These are phyloP conservation scores for Penicillium sp. DNA, from an alignment of 2,329 filamentous ascomycete genomes.

Conservation along the genomic window DNA sequence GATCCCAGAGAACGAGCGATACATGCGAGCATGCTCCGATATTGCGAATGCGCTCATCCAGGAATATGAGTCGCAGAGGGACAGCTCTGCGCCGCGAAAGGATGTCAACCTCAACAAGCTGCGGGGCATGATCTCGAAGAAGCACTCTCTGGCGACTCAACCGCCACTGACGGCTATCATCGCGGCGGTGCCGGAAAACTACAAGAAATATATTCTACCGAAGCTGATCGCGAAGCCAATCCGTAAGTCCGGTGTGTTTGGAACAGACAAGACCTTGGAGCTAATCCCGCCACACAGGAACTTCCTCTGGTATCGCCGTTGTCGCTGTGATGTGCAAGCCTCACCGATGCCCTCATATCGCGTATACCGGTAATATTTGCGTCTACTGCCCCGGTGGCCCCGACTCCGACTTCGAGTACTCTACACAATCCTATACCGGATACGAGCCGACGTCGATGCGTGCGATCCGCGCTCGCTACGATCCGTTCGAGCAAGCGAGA, in stretches of 20 bases:
- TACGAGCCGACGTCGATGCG: conserved; percentile 99
- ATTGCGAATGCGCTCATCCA: conserved; percentile 93
- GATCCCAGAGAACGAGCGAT: conserved; percentile 90
- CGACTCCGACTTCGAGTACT: conserved; percentile 98
- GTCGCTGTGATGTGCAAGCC: conserved; percentile 99
- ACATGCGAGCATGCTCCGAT: conserved; percentile 90
- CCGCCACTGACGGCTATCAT: conserved; percentile 96
- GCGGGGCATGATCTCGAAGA: conserved; percentile 85
- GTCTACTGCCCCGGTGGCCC: conserved; percentile 98
- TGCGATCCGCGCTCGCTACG: conserved; percentile 93
- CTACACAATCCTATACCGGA: conserved; percentile 96
- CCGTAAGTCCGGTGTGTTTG: conserved; percentile 54
- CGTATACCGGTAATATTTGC: conserved; percentile 98
- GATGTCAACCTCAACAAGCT: conserved; percentile 93
- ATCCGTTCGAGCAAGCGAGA: conserved; percentile 95
- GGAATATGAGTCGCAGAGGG: conserved; percentile 81
- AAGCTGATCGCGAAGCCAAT: conserved; percentile 98
- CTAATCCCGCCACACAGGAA: conserved; percentile 59
- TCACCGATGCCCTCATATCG: conserved; percentile 94
- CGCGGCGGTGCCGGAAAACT: conserved; percentile 96
- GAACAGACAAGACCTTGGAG: not conserved
- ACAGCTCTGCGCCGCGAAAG: conserved; percentile 71
- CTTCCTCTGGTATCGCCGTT: conserved; percentile 94
- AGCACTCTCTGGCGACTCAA: conserved; percentile 84
- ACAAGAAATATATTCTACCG: conserved; percentile 98